phyloP scores from a whole-genome alignment of 345 rosid species.

The Reutealis trisperma region DNA sequence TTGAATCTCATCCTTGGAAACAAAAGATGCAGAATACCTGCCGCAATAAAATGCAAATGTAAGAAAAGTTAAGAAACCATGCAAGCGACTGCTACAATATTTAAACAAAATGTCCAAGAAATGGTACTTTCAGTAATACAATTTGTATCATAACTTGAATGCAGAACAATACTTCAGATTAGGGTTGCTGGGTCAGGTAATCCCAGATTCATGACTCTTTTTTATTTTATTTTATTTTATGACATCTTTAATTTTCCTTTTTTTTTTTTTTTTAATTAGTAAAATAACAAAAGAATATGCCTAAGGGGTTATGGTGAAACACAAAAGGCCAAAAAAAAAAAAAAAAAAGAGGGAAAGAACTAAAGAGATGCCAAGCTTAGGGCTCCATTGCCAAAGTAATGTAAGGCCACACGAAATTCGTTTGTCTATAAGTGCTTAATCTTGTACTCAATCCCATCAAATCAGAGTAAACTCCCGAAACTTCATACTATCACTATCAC shows the following conservation, averaged over 20 bases:
- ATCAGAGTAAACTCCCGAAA: background rate
- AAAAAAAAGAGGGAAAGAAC: background rate
- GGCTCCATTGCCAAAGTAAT: background rate
- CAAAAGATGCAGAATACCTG: slow-evolving; percentile 83
- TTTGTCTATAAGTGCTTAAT: background rate
- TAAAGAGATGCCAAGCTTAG: background rate
- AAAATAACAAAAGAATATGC: background rate
- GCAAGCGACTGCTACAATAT: slow-evolving; percentile 1
- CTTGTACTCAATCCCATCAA: background rate
- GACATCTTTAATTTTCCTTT: background rate
- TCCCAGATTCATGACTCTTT: background rate
- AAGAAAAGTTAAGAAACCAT: slow-evolving; percentile 7
- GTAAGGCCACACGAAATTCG: background rate
- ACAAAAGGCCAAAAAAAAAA: background rate
- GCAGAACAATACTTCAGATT: background rate
- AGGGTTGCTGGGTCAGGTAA: background rate
- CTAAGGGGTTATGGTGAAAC: background rate
- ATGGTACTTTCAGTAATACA: background rate
- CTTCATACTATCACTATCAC: background rate
- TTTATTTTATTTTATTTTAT: background rate
- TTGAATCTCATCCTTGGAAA: slow-evolving; percentile 68
- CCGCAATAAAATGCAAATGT: slow-evolving; percentile 16
- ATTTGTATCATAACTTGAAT: background rate
- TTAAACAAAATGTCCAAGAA: background rate
- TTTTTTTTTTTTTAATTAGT: no score